Evolutionary conservation across 176 grass and related monocot species (phyloP).

Genomic region (Carex scoparia): DNA sequence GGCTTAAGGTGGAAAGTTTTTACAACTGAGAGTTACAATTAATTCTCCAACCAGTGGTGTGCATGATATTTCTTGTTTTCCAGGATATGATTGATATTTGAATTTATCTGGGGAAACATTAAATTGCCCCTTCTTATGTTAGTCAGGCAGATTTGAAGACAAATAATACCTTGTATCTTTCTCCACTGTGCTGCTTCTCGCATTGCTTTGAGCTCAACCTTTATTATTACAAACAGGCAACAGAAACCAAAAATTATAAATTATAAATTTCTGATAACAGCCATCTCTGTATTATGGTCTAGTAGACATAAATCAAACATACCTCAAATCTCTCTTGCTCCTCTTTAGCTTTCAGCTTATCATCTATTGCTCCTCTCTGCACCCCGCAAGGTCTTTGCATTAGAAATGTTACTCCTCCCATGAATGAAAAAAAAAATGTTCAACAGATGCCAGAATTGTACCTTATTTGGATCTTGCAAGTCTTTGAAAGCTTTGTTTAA

Average conservation of each 20-base stretch:
- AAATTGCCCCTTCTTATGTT: neutral
- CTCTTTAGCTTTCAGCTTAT: slow-evolving; percentile 89
- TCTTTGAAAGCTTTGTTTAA: slow-evolving; percentile 95
- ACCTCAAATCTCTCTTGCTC: slow-evolving; percentile 94
- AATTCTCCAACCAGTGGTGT: neutral
- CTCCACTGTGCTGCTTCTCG: slow-evolving; percentile 95
- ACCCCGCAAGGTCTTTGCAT: neutral
- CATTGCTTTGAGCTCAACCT: slow-evolving; percentile 82
- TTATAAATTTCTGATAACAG: neutral
- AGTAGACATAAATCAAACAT: slow-evolving; percentile 22
- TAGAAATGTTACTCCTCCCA: slow-evolving; percentile 3
- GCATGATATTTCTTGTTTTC: neutral
- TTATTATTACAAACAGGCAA: slow-evolving; percentile 7
- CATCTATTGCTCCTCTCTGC: slow-evolving; percentile 78
- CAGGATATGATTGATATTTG: neutral
- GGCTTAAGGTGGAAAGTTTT: neutral
- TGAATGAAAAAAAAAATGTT: neutral
- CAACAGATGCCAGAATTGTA: slow-evolving; percentile 22
- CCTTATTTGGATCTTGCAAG: slow-evolving; percentile 88
- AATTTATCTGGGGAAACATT: neutral
- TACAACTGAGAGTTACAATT: neutral
- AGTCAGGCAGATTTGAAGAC: neutral
- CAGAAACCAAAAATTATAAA: slow-evolving; percentile 1
- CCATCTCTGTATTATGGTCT: neutral
- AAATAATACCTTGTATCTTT: slow-evolving; percentile 57